Percentiles rank a stretch among this genome's conserved stretches.
Conservation (phyloP, 73 alveolate species). For the Tetrahymena borealis region DNA sequence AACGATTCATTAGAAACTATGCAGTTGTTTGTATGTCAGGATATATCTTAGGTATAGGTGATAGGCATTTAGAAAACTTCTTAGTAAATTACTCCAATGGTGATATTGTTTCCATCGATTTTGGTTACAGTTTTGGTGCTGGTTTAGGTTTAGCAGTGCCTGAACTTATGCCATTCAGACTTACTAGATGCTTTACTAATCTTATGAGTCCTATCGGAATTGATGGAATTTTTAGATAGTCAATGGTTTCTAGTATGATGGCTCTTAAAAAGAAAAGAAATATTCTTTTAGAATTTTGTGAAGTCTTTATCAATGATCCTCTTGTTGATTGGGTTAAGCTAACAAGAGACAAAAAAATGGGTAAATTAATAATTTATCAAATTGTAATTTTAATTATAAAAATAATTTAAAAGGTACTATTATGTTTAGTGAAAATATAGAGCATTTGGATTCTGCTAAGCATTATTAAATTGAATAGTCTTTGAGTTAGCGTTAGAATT, state of each 20-base stretch:
- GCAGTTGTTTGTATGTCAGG: conserved; percentile 87
- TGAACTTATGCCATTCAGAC: conserved; percentile 94
- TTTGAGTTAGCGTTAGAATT: conserved; percentile 34
- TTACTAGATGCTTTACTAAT: conserved; percentile 81
- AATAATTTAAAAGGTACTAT: not conserved
- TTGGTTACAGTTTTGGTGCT: conserved; percentile 95
- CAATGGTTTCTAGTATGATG: conserved; percentile 80
- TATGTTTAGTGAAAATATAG: conserved; percentile 9
- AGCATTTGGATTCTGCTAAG: conserved; percentile 48
- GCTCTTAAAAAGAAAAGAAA: conserved; percentile 83
- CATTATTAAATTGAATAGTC: conserved; percentile 21
- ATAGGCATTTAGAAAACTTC: conserved; percentile 97
- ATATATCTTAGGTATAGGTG: conserved; percentile 97
- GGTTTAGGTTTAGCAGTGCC: conserved; percentile 92
- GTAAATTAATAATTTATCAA: not conserved
- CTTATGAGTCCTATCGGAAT: conserved; percentile 90
- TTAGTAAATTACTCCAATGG: conserved; percentile 84
- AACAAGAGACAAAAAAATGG: conserved; percentile 52
- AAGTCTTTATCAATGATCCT: conserved; percentile 96
- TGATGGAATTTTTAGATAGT: conserved; percentile 79
- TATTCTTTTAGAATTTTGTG: conserved; percentile 91
- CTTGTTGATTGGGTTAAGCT: conserved; percentile 91
- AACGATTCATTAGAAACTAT: conserved; percentile 76
- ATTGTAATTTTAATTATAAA: not conserved
- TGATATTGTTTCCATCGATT: conserved; percentile 90